Conservation (phyloP, 371 early-diverging fungal genomes). For the Mortierella sp. region DNA sequence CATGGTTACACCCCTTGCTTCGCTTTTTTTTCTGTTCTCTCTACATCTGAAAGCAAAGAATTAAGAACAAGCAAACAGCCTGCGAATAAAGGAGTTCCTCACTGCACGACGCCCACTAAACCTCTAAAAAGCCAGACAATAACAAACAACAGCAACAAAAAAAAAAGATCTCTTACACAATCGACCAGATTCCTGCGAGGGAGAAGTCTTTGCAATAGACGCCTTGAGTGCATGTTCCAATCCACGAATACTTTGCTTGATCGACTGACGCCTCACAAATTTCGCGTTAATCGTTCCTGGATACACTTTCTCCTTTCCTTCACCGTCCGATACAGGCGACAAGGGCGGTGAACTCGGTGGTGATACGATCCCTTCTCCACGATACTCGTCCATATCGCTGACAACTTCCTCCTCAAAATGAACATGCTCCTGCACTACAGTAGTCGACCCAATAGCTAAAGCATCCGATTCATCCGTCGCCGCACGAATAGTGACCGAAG, state of each 20-base stretch:
- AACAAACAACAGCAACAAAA: neutral
- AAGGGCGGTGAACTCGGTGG: neutral
- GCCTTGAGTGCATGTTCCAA: constrained; percentile 46
- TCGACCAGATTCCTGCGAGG: constrained; percentile 26
- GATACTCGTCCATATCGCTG: neutral
- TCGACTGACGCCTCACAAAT: constrained; percentile 46
- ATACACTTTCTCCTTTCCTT: constrained; percentile 5
- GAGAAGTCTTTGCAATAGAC: constrained; percentile 36
- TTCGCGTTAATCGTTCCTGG: constrained; percentile 47
- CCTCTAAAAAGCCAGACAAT: neutral
- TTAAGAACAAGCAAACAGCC: neutral
- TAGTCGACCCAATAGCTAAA: neutral
- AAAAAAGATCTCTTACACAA: constrained; percentile 31
- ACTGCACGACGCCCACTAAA: neutral
- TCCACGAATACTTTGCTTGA: constrained; percentile 29
- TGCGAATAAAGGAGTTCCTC: neutral
- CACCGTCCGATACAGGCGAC: neutral
- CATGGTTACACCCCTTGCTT: neutral
- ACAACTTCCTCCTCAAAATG: neutral
- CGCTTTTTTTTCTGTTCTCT: neutral
- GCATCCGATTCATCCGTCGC: neutral
- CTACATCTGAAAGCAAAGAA: neutral
- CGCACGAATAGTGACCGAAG: neutral
- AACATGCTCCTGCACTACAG: neutral
- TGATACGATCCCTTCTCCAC: neutral